Percentiles rank a stretch among this genome's conserved stretches.
Evolutionary conservation across 2,329 filamentous ascomycete species (phyloP).

Genomic region (Tolypocladium tropicale): DNA sequence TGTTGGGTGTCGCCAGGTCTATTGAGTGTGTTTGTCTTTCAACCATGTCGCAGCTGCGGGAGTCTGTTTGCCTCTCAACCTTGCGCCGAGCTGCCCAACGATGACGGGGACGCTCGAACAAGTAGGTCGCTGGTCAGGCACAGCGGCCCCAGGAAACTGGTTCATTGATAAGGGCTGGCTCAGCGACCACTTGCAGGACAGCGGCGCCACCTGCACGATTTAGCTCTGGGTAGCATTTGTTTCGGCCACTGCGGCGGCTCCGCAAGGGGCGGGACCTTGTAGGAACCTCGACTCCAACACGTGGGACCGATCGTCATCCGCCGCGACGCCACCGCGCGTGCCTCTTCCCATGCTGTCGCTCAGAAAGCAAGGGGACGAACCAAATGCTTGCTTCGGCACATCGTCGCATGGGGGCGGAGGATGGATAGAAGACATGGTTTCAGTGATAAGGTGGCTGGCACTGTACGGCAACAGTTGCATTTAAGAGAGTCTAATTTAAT

Average conservation of each 20-base stretch:
- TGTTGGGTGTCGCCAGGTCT: neutral
- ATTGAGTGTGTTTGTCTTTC: slow-evolving; percentile 1
- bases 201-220: neutral
- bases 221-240: no score
- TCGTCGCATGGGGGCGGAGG: neutral
- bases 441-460: neutral
- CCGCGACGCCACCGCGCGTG: neutral
- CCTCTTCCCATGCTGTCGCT: neutral
- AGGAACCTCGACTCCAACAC: neutral
- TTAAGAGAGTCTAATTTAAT: neutral
- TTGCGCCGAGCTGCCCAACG: neutral
- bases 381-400: neutral
- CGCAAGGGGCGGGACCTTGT: neutral
- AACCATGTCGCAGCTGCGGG: neutral
- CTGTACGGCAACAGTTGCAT: neutral
- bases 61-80: neutral
- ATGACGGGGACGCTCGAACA: neutral
- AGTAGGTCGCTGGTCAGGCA: neutral
- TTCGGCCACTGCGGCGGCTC: no score
- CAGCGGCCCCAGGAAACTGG: neutral
- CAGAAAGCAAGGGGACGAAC: neutral
- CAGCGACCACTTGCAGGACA: neutral
- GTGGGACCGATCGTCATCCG: neutral
- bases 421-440: neutral
- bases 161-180: neutral